Evolutionary conservation across 1,284 basidiomycete species (phyloP).

Genomic region (Psilocybe mexicana): DNA sequence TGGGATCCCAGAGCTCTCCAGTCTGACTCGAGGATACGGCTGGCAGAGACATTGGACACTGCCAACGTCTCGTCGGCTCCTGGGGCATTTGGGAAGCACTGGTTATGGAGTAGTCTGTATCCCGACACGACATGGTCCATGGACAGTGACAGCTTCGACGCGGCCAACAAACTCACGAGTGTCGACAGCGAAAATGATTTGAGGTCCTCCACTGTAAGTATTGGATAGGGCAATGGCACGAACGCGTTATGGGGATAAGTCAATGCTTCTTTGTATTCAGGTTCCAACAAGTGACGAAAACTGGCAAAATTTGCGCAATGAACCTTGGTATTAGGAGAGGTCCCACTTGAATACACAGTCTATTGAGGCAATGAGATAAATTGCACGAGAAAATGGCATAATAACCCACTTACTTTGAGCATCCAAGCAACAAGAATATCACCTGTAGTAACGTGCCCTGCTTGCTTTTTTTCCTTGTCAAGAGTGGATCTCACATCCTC

Average conservation of each 20-base stretch:
- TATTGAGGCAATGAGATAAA: background rate
- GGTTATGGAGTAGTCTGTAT: slow-evolving; percentile 6
- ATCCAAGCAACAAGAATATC: slow-evolving; percentile 41
- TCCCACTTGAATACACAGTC: slow-evolving; percentile 24
- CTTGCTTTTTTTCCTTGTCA: slow-evolving; percentile 14
- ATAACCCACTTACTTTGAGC: slow-evolving; percentile 29
- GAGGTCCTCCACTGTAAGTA: slow-evolving; percentile 33
- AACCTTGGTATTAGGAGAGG: slow-evolving; percentile 27
- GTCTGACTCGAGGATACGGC: slow-evolving; percentile 13
- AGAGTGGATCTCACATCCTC: slow-evolving; percentile 28
- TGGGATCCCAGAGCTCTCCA: slow-evolving; percentile 11
- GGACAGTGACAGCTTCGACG: background rate
- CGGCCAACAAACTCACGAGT: slow-evolving; percentile 4
- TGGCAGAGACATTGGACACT: slow-evolving; percentile 15
- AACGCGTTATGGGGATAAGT: slow-evolving; percentile 41
- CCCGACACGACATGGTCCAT: slow-evolving; percentile 8
- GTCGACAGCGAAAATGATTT: slow-evolving; percentile 23
- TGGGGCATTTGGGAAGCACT: slow-evolving; percentile 1
- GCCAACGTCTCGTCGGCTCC: slow-evolving; percentile 13
- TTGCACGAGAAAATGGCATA: background rate
- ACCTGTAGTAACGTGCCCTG: slow-evolving; percentile 29
- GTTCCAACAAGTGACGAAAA: slow-evolving; percentile 30
- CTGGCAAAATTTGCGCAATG: slow-evolving; percentile 37
- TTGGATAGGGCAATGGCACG: slow-evolving; percentile 38
- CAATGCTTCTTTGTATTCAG: background rate